Conservation (phyloP, 2,329 filamentous ascomycete genomes). For the Byssothecium circinans region DNA sequence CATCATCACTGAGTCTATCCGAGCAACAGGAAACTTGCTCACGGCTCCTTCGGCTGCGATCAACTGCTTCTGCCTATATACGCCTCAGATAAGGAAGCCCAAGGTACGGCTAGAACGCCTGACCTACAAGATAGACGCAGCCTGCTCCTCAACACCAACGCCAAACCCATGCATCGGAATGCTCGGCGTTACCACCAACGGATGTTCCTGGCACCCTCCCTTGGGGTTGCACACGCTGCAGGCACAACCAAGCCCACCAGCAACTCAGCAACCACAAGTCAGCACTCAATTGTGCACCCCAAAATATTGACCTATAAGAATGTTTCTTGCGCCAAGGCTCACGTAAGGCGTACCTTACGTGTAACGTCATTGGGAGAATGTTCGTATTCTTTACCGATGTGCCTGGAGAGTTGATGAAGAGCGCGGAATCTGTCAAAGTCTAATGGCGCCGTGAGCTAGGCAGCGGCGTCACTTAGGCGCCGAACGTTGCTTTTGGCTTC, state of each 20-base stretch:
- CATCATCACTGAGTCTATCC: not conserved
- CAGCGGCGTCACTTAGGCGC: not conserved
- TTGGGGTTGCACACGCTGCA: constrained; percentile 6
- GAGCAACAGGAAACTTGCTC: not conserved
- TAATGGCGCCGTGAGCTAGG: not conserved
- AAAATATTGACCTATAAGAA: not conserved
- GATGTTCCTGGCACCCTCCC: constrained; percentile 5
- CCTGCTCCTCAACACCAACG: constrained; percentile 4
- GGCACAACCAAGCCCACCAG: constrained; percentile 5
- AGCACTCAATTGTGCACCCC: constrained; percentile 7
- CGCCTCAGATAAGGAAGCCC: not conserved
- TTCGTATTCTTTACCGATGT: not conserved
- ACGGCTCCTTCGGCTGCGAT: not conserved
- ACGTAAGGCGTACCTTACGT: constrained; percentile 2
- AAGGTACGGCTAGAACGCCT: not conserved
- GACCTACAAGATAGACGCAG: too few species aligned
- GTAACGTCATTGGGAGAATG: not conserved
- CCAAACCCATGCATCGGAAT: not conserved
- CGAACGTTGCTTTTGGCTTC: too few species aligned
- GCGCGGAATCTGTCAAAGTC: not conserved
- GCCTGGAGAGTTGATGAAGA: not conserved
- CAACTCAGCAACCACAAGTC: constrained; percentile 6
- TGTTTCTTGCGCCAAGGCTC: not conserved
- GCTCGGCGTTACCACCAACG: not conserved
- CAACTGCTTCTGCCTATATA: not conserved